These are phyloP conservation scores for Hsuehochloa calcarea DNA, from an alignment of 176 grass and related monocot species.

Conservation along the genomic window DNA sequence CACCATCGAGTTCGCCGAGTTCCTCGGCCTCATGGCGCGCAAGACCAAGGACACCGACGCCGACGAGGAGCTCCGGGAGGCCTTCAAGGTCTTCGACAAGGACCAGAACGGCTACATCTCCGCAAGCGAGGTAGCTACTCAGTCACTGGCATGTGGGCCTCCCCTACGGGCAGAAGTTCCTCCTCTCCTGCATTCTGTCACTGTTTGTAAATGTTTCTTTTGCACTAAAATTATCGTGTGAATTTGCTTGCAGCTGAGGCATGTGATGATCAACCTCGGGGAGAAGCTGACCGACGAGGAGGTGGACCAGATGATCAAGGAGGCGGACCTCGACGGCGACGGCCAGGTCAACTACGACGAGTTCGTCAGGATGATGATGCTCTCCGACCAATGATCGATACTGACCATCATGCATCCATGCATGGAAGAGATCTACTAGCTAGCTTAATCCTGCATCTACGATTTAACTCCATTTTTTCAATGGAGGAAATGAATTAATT, in stretches of 20 bases:
- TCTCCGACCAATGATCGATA: constrained; percentile 30
- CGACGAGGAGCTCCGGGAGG: constrained; percentile 84
- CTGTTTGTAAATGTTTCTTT: too few relatives aligned
- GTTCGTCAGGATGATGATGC: constrained; percentile 91
- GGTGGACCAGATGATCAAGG: constrained; percentile 72
- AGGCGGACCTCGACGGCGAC: constrained; percentile 76
- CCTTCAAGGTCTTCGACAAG: constrained; percentile 93
- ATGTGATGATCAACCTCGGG: constrained; percentile 76
- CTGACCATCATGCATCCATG: neutral
- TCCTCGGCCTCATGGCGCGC: constrained; percentile 59
- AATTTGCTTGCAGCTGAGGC: constrained; percentile 20
- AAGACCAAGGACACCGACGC: constrained; percentile 36
- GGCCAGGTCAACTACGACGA: constrained; percentile 77
- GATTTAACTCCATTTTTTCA: neutral
- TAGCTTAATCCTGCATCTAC: neutral
- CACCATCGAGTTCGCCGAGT: constrained; percentile 78
- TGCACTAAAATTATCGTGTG: too few relatives aligned
- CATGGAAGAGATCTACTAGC: neutral
- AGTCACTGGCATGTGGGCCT: neutral
- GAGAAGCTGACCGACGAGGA: constrained; percentile 71
- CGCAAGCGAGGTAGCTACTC: constrained; percentile 40
- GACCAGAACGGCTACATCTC: constrained; percentile 86
- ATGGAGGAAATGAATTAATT: neutral
- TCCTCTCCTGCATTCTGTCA: too few relatives aligned
- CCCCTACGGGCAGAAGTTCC: too few relatives aligned